Base-by-base conservation (phyloP, 1,139 yeast species). In the Hemisphaericaspora subhashii region DNA sequence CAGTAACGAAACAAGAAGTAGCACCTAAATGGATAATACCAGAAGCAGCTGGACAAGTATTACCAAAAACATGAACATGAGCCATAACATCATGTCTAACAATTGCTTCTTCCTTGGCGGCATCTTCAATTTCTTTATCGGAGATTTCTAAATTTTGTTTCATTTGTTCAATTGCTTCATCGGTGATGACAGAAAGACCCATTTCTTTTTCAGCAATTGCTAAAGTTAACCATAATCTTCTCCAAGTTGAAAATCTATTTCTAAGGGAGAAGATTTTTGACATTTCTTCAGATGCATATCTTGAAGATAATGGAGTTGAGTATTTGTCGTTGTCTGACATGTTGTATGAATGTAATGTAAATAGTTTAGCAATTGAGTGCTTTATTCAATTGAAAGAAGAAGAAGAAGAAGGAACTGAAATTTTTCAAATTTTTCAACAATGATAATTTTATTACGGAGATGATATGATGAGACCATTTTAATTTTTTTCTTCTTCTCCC, bases 51-150 rank as follows among this genome's bases (percentile, higher is more conserved):
- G 99, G 99, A 56, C 95, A 86, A 23, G 86, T 81, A 52, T 83
- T 77, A 50, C 98, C 98, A 62, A 86, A 92, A 40, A 85, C 87
- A 60, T 94, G 98, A 45, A 92, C 98, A 56, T 92, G 98, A 42
- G 98, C 96, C 99, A 92, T 92, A 53, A 92, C 99, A 64, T 92
- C 99, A 66, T 92, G 99, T 72, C 99, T 86, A 41, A 92, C 98
- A 62, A 86, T 89, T 42, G 98, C 96, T 66, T 92, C 99, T 70
- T 92, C 98, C 57, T 79, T 80, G 39, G 92, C 73, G 33, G 98
- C 98, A 44, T 74, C 86, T 40, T 74, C 87, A 51, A 94, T 88
- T 58, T 94, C 98, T 52, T 87, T 92, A 62, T 92, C 98, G 16
- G 97, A 83, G 66, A 92, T 88, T 41, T 68, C 78, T 56, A 90